Evolutionary conservation across 495 filamentous ascomycete species (phyloP).

Genomic region (Neurospora intermedia): DNA sequence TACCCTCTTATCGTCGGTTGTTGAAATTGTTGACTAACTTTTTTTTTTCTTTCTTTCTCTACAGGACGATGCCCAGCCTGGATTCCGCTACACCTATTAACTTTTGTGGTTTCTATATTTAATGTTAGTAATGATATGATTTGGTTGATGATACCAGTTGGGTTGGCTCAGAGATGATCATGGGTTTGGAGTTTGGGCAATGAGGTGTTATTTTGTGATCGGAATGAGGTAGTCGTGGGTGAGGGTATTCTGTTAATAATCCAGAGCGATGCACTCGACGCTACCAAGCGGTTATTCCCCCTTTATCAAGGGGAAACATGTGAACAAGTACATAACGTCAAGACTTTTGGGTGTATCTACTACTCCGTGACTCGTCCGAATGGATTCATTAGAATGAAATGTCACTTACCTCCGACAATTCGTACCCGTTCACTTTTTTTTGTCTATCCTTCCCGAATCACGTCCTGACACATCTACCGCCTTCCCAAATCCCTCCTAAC

Average conservation of each 20-base stretch:
- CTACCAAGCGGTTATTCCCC: background rate
- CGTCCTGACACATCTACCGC: background rate
- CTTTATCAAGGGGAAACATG: background rate
- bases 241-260: background rate
- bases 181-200: background rate
- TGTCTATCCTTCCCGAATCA: no score
- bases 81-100: conserved; percentile 40
- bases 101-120: background rate
- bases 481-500: conserved; percentile 43
- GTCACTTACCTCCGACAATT: no score
- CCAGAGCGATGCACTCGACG: background rate
- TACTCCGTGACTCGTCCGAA: no score
- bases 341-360: background rate
- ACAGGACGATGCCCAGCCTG: conserved; percentile 31
- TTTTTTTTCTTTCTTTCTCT: conserved; percentile 11
- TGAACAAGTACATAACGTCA: background rate
- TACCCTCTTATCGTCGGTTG: background rate
- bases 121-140: background rate
- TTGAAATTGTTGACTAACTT: conserved; percentile 2
- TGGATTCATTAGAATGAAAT: no score
- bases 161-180: background rate
- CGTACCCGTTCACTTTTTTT: no score
- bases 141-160: background rate
- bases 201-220: background rate
- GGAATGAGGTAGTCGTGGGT: background rate